A percentile compares a stretch with the other conserved stretches of the same genome.
phyloP scores from a whole-genome alignment of 768 basidiomycete species.

The Mycena galericulata region DNA sequence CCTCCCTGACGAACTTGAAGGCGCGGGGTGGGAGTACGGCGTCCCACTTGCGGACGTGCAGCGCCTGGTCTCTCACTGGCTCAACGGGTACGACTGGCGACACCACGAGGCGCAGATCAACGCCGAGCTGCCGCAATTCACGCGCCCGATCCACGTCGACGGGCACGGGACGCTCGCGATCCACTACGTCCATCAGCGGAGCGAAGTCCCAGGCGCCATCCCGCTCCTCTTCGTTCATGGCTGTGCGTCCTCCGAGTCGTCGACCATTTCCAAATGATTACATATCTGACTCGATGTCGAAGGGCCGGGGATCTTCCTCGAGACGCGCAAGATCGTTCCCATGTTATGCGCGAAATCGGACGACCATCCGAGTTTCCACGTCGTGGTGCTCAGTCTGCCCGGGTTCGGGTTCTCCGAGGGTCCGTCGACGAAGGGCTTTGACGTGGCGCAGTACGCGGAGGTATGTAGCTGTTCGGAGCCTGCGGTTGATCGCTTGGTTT shows the following conservation, averaged over 20 bases:
- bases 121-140: slow-evolving; percentile 12
- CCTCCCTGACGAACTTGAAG: slow-evolving; percentile 42
- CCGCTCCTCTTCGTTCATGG: too few species aligned
- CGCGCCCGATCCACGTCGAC: slow-evolving; percentile 4
- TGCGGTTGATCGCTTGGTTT: background rate
- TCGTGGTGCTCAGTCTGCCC: slow-evolving; percentile 70
- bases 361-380: slow-evolving; percentile 68
- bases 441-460: slow-evolving; percentile 62
- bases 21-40: slow-evolving; percentile 34
- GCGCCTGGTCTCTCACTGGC: slow-evolving; percentile 56
- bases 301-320: slow-evolving; percentile 74
- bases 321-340: slow-evolving; percentile 69
- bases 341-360: slow-evolving; percentile 56
- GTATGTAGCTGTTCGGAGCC: slow-evolving; percentile 43
- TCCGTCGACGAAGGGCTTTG: slow-evolving; percentile 63
- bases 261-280: background rate
- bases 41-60: slow-evolving; percentile 54
- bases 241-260: too few species aligned
- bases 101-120: slow-evolving; percentile 15
- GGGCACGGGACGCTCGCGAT: slow-evolving; percentile 3
- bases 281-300: background rate
- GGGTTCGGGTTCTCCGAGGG: slow-evolving; percentile 73
- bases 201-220: background rate
- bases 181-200: slow-evolving; percentile 16
- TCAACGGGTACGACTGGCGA: slow-evolving; percentile 59